Evolutionary conservation across 2,329 filamentous ascomycete species (phyloP).

Genomic region (Purpureocillium lavendulum): DNA sequence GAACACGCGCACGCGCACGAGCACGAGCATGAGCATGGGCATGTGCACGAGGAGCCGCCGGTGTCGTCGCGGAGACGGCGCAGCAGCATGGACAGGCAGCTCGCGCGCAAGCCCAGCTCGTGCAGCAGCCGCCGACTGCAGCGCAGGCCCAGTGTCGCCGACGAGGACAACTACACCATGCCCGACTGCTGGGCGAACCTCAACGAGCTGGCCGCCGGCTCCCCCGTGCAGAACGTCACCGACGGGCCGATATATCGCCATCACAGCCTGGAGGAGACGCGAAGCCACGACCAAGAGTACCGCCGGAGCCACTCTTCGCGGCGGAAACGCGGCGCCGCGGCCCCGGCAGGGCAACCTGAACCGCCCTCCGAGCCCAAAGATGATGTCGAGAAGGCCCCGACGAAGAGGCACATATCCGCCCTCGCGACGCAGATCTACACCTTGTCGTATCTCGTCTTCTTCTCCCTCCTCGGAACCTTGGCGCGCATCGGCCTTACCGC

Average conservation of each 20-base stretch:
- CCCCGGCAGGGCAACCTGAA: too few species aligned
- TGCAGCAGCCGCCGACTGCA: neutral
- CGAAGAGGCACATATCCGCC: too few species aligned
- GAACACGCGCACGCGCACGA: too few species aligned
- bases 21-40: too few species aligned
- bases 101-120: too few species aligned
- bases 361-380: neutral
- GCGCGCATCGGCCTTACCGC: conserved; percentile 73
- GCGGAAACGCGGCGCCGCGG: too few species aligned
- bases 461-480: conserved; percentile 76
- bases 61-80: too few species aligned
- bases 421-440: conserved; percentile 54
- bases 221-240: conserved; percentile 11
- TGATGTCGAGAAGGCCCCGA: conserved; percentile 26
- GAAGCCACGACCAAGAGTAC: conserved; percentile 7
- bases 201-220: conserved; percentile 30
- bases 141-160: neutral
- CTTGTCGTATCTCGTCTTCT: conserved; percentile 75
- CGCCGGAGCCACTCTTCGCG: conserved; percentile 8
- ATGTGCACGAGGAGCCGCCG: too few species aligned
- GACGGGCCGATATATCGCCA: conserved; percentile 7
- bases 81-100: too few species aligned
- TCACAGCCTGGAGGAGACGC: conserved; percentile 9
- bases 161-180: conserved; percentile 10
- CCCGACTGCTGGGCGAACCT: conserved; percentile 30